These are phyloP conservation scores for Ziziphus jujuba DNA, from an alignment of 306 rosid species.

Conservation along the genomic window DNA sequence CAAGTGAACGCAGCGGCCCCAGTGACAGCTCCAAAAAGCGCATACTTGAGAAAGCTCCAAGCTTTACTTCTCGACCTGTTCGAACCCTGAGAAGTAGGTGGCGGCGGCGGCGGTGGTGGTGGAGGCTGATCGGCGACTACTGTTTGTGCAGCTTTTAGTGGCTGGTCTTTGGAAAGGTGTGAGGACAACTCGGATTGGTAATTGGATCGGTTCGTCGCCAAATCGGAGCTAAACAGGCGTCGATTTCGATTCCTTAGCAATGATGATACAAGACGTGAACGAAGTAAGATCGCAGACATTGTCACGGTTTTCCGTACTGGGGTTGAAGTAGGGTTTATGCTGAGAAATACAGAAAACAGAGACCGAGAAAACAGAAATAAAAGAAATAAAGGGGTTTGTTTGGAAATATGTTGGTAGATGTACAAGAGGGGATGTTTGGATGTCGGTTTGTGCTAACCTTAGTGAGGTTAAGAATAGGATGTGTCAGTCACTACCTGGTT, in stretches of 20 bases:
- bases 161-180: conserved; percentile 51
- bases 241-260: conserved; percentile 25
- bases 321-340: conserved; percentile 42
- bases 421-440: conserved; percentile 23
- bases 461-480: not conserved
- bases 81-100: not conserved
- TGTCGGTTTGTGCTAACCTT: conserved; percentile 13
- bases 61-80: conserved; percentile 25
- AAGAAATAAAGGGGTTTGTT: not conserved
- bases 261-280: conserved; percentile 33
- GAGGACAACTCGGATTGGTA: too few relatives aligned
- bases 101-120: conserved; percentile 32
- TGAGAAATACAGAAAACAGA: not conserved
- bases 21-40: conserved; percentile 41
- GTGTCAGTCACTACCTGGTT: not conserved
- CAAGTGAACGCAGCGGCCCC: conserved; percentile 42
- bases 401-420: not conserved
- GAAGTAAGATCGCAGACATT: conserved; percentile 36
- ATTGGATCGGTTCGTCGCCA: conserved; percentile 34
- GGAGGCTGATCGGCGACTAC: conserved; percentile 32
- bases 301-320: conserved; percentile 4
- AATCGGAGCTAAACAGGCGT: conserved; percentile 46
- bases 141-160: conserved; percentile 36
- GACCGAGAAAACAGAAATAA: not conserved
- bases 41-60: conserved; percentile 39